phyloP scores from a whole-genome alignment of 495 filamentous ascomycete genomes.

The Glarea lozoyensis region DNA sequence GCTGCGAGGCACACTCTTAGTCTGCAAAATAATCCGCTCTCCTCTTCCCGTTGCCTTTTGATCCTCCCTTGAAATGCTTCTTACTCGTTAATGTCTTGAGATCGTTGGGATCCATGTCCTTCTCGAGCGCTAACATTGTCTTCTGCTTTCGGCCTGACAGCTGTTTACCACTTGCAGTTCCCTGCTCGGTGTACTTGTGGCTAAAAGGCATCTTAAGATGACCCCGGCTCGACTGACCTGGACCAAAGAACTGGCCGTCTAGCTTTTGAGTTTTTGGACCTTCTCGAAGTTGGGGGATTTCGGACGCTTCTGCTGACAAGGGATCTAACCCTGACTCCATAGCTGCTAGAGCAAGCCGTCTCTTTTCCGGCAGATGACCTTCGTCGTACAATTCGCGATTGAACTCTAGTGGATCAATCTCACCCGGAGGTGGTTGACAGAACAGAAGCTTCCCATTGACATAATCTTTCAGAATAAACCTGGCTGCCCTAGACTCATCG shows the following conservation, averaged over 20 bases:
- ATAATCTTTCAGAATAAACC: constrained; percentile 92
- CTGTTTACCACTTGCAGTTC: constrained; percentile 52
- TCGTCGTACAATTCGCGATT: constrained; percentile 83
- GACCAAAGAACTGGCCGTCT: constrained; percentile 81
- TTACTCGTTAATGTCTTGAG: constrained; percentile 62
- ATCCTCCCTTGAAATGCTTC: constrained; percentile 90
- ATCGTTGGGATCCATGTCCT: constrained; percentile 75
- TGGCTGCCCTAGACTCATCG: constrained; percentile 85
- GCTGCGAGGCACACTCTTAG: constrained; percentile 2
- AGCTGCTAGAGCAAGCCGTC: constrained; percentile 48
- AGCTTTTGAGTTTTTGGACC: constrained; percentile 67
- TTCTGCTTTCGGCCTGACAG: constrained; percentile 78
- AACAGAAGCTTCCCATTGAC: constrained; percentile 92
- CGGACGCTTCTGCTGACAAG: constrained; percentile 32
- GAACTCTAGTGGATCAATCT: constrained; percentile 66
- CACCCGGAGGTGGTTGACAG: constrained; percentile 76
- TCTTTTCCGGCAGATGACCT: constrained; percentile 65
- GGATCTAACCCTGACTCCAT: constrained; percentile 33
- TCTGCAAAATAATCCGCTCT: constrained; percentile 24
- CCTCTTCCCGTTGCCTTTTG: constrained; percentile 45
- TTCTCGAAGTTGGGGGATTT: constrained; percentile 30
- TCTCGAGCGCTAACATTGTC: constrained; percentile 76
- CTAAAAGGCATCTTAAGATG: constrained; percentile 80
- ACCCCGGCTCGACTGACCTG: constrained; percentile 46
- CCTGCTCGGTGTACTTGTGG: constrained; percentile 77